phyloP scores from a whole-genome alignment of 2,329 filamentous ascomycete species.

The Chaetomiaceae sp. region DNA sequence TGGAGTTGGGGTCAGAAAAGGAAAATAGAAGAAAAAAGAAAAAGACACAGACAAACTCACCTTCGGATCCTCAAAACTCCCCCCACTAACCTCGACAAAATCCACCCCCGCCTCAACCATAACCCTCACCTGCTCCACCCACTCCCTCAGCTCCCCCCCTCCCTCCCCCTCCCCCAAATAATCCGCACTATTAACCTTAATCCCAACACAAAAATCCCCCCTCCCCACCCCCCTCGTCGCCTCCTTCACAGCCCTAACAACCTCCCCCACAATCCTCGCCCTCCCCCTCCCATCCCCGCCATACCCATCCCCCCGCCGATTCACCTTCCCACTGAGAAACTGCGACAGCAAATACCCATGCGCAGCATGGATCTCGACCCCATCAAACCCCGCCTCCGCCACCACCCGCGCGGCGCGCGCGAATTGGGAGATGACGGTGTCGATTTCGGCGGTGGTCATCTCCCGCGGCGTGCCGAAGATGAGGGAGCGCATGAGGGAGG shows the following conservation, averaged over 20 bases:
- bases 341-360: slow-evolving; percentile 56
- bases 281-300: slow-evolving; percentile 48
- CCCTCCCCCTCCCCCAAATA: slow-evolving; percentile 42
- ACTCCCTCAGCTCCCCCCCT: slow-evolving; percentile 42
- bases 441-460: slow-evolving; percentile 52
- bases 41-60: slow-evolving; percentile 29
- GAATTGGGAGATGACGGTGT: slow-evolving; percentile 48
- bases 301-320: slow-evolving; percentile 50
- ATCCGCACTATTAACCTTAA: slow-evolving; percentile 56
- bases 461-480: slow-evolving; percentile 51
- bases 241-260: slow-evolving; percentile 40
- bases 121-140: slow-evolving; percentile 52
- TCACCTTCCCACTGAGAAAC: slow-evolving; percentile 48
- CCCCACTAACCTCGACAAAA: slow-evolving; percentile 65
- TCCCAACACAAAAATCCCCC: slow-evolving; percentile 48
- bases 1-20: slow-evolving; percentile 17
- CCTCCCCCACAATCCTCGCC: slow-evolving; percentile 46
- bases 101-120: slow-evolving; percentile 51
- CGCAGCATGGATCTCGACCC: slow-evolving; percentile 43
- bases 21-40: background rate
- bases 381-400: slow-evolving; percentile 42
- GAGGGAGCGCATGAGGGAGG: slow-evolving; percentile 30
- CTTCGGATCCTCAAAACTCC: slow-evolving; percentile 50
- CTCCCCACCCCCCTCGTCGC: slow-evolving; percentile 33
- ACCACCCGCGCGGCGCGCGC: slow-evolving; percentile 46